These are phyloP conservation scores for Mycena rosella DNA, from an alignment of 768 basidiomycete genomes.

Conservation along the genomic window DNA sequence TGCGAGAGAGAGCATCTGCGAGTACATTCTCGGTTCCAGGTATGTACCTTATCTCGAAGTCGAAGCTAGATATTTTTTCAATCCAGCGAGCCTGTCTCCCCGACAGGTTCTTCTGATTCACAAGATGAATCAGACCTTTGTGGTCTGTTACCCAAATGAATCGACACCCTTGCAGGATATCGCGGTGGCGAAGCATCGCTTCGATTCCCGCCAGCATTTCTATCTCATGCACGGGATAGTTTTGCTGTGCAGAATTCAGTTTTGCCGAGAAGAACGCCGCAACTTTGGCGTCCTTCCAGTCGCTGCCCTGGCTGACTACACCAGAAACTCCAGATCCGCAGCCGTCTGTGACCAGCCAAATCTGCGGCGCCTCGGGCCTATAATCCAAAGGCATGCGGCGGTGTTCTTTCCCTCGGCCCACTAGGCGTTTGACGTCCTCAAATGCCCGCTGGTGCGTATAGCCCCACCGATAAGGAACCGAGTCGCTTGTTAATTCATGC, in stretches of 20 bases:
- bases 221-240: not conserved
- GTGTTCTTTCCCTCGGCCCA: not conserved
- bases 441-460: slow-evolving; percentile 1
- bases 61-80: slow-evolving; percentile 7
- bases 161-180: not conserved
- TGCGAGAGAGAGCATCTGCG: not conserved
- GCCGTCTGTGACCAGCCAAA: not conserved
- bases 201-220: not conserved
- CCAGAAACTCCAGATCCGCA: not conserved
- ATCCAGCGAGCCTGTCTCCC: slow-evolving; percentile 4
- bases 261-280: not conserved
- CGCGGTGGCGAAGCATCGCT: not conserved
- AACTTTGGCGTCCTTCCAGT: not conserved
- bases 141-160: not conserved
- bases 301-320: not conserved
- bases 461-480: not conserved
- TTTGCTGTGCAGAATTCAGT: not conserved
- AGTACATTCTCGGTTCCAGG: slow-evolving; percentile 5
- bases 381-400: not conserved
- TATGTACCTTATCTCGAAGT: slow-evolving; percentile 1
- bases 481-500: not conserved
- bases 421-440: not conserved
- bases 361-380: not conserved
- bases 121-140: not conserved
- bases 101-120: slow-evolving; percentile 2